phyloP scores from a whole-genome alignment of 805 yeast species.

The Teunomyces lycoperdinae region DNA sequence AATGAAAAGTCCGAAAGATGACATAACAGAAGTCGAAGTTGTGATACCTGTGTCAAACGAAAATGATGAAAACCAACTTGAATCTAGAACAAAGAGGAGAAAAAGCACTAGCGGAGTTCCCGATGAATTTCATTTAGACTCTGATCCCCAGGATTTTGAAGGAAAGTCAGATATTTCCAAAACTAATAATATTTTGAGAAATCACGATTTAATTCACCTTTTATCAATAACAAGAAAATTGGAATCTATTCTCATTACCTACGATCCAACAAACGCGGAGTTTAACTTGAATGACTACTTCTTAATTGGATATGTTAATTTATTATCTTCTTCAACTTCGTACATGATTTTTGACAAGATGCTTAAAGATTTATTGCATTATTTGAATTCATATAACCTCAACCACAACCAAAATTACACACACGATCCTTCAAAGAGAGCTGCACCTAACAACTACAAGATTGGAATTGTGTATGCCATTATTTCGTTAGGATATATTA shows the following conservation, averaged over 20 bases:
- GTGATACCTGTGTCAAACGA: not conserved
- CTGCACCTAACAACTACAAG: conserved; percentile 31
- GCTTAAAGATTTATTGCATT: conserved; percentile 19
- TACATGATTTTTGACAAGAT: conserved; percentile 18
- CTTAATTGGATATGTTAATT: conserved; percentile 30
- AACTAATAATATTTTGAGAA: conserved; percentile 2
- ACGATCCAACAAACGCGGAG: conserved; percentile 12
- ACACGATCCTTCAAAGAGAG: conserved; percentile 5
- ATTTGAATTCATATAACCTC: conserved; percentile 18
- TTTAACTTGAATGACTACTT: conserved; percentile 23
- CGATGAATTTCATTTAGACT: not conserved
- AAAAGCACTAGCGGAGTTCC: not conserved
- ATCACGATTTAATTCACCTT: conserved; percentile 24
- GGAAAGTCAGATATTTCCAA: not conserved
- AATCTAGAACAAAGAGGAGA: conserved; percentile 4
- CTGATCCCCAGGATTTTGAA: not conserved
- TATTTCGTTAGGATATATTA: conserved; percentile 42
- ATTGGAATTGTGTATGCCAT: conserved; percentile 41
- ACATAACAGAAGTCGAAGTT: not conserved
- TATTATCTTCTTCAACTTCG: conserved; percentile 11
- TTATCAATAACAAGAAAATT: conserved; percentile 27
- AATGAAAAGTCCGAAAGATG: not conserved
- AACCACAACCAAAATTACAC: conserved; percentile 5
- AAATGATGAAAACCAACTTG: not conserved
- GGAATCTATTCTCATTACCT: conserved; percentile 13